phyloP scores from a whole-genome alignment of 1,139 yeast species.

The Yamadazyma taylorii region DNA sequence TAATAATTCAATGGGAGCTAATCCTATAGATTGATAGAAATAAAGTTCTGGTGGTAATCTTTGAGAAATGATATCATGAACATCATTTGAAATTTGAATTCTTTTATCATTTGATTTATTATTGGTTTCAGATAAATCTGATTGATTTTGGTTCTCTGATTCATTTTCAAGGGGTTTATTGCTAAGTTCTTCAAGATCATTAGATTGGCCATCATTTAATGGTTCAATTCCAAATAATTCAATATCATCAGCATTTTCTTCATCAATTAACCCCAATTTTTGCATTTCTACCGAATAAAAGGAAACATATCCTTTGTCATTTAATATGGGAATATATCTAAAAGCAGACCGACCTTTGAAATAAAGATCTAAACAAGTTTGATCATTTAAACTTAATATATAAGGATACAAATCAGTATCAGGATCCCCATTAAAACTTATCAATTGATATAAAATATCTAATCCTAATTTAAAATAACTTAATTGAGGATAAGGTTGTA shows the following conservation, averaged over 20 bases:
- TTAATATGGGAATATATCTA: slow-evolving; percentile 65
- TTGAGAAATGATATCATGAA: slow-evolving; percentile 82
- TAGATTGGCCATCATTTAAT: background rate
- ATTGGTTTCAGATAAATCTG: slow-evolving; percentile 5
- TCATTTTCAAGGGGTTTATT: background rate
- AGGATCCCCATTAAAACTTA: slow-evolving; percentile 28
- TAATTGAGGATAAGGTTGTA: slow-evolving; percentile 44
- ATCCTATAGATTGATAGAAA: slow-evolving; percentile 79
- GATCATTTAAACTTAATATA: slow-evolving; percentile 39
- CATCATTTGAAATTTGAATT: slow-evolving; percentile 65
- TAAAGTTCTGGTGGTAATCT: slow-evolving; percentile 84
- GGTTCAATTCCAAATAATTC: slow-evolving; percentile 2
- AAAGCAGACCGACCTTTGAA: slow-evolving; percentile 42
- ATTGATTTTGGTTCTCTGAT: slow-evolving; percentile 1
- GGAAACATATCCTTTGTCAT: slow-evolving; percentile 66
- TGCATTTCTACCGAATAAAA: slow-evolving; percentile 46
- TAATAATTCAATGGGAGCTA: slow-evolving; percentile 63
- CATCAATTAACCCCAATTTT: slow-evolving; percentile 27
- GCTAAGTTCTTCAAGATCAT: slow-evolving; percentile 3
- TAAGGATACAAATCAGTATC: slow-evolving; percentile 36
- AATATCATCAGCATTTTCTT: slow-evolving; percentile 4
- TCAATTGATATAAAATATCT: slow-evolving; percentile 43
- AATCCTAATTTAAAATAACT: slow-evolving; percentile 45
- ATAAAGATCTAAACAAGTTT: slow-evolving; percentile 36
- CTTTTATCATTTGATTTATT: slow-evolving; percentile 4